Base-by-base conservation (phyloP, 208 protist genomes). In the Endotrypanum monterogeii region DNA sequence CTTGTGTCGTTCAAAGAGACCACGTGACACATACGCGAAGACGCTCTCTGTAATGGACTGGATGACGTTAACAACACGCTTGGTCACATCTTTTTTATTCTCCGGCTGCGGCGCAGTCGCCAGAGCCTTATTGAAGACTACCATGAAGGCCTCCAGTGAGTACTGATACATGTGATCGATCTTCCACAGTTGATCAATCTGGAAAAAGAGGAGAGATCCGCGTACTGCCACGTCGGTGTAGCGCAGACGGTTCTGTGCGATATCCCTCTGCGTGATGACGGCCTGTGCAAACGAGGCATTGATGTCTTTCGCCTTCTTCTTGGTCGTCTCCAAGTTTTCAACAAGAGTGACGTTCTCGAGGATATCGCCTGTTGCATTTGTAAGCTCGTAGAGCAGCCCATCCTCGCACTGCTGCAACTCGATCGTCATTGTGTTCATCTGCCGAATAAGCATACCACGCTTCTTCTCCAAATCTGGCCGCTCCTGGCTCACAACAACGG, bases 141-240 rank as follows among this genome's bases (percentile, higher is more conserved):
- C 96, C 87, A 98, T 98, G 91, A 99, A 99, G 12, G 98, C 96
- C 71, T 97, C 95, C 18, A 99, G 89, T 18, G 98, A 99, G 85
- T 98, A 99, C 80, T 99, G 96, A 76, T 99, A 99, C 97, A 99
- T 99, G 85, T 99, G 96, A 79, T 99, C 96, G 79, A 99, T 98
- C 73, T 98, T 96, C 86, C 90, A 93, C 16, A 99, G 90, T 80
- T 98, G 95, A 77, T 98, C 92, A 74, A 98, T 95, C 77, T 99
- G 90, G 85, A 99, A 99, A 92, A 99, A 99, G 28, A 99, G 88
- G 37, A 99, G 88, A 11, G 98, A 89, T 41, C 97, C 97, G 65
- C 98, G 91, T 32, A 94, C 89, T 20, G 98, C 99, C 44, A 99
- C 98, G 62, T 95, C 87, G 56, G 98, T 97, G 84, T 99, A 99